These are phyloP conservation scores for Apostasia shenzhenica DNA, from an alignment of 106 monocot genomes.

Conservation along the genomic window DNA sequence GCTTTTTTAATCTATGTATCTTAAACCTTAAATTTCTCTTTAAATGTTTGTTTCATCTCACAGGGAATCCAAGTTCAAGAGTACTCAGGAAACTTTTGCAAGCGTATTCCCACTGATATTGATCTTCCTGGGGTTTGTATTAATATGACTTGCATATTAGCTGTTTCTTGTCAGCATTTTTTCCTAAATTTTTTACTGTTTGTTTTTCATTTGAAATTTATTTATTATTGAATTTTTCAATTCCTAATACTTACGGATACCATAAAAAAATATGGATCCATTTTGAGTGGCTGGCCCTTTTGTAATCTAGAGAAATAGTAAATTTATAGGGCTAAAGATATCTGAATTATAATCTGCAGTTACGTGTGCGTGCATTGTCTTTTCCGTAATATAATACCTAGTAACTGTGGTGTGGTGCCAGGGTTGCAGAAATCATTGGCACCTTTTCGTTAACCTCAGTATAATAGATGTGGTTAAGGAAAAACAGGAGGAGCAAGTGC, in stretches of 20 bases:
- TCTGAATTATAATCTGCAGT: too few species aligned
- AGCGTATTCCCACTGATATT: constrained; percentile 76
- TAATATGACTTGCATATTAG: neutral
- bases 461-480: too few species aligned
- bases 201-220: neutral
- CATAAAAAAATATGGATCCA: neutral
- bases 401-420: too few species aligned
- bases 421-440: too few species aligned
- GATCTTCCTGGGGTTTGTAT: constrained; percentile 68
- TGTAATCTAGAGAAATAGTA: too few species aligned
- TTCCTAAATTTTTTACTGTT: neutral
- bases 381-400: too few species aligned
- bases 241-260: neutral
- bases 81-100: constrained; percentile 74
- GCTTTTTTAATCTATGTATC: neutral
- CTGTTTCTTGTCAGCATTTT: neutral
- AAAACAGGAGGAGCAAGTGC: too few species aligned
- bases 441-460: too few species aligned
- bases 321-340: too few species aligned
- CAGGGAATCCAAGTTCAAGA: constrained; percentile 78
- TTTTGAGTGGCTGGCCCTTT: too few species aligned
- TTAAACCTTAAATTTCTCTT: neutral
- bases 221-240: neutral
- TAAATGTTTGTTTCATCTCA: neutral
- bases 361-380: too few species aligned